Conservation (phyloP, 345 rosid species). For the Kernera saxatilis region DNA sequence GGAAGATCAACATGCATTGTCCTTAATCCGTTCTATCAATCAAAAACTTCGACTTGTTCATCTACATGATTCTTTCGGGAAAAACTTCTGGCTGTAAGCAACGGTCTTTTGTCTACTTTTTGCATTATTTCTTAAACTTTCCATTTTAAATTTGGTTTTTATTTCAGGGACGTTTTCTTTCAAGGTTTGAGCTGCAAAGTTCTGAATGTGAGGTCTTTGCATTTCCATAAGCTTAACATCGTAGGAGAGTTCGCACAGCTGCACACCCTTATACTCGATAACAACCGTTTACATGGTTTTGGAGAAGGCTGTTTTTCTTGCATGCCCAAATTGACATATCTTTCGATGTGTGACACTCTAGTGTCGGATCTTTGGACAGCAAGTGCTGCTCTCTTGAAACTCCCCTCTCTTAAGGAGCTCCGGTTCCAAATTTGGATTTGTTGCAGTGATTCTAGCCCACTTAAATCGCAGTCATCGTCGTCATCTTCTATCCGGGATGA, state of each 20-base stretch:
- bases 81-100: constrained; percentile 61
- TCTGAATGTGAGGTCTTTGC: constrained; percentile 59
- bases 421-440: constrained; percentile 71
- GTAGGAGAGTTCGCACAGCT: constrained; percentile 59
- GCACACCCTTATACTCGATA: constrained; percentile 73
- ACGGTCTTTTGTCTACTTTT: constrained; percentile 10
- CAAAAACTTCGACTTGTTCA: constrained; percentile 62
- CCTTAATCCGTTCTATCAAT: constrained; percentile 49
- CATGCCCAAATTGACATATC: constrained; percentile 70
- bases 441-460: constrained; percentile 45
- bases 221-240: constrained; percentile 69
- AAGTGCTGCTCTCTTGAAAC: constrained; percentile 66
- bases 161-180: constrained; percentile 58
- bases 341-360: constrained; percentile 82
- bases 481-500: constrained; percentile 33
- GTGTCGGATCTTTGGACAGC: constrained; percentile 87
- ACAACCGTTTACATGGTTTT: constrained; percentile 60
- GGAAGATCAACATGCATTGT: constrained; percentile 53
- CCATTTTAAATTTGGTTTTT: not conserved
- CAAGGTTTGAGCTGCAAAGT: constrained; percentile 71
- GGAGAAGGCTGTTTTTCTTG: constrained; percentile 71
- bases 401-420: constrained; percentile 59
- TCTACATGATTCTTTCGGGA: constrained; percentile 59
- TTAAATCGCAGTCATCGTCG: constrained; percentile 28
- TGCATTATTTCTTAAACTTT: not conserved